These are phyloP conservation scores for Beta vulgaris DNA, from an alignment of 148 eudicot species.

Conservation along the genomic window DNA sequence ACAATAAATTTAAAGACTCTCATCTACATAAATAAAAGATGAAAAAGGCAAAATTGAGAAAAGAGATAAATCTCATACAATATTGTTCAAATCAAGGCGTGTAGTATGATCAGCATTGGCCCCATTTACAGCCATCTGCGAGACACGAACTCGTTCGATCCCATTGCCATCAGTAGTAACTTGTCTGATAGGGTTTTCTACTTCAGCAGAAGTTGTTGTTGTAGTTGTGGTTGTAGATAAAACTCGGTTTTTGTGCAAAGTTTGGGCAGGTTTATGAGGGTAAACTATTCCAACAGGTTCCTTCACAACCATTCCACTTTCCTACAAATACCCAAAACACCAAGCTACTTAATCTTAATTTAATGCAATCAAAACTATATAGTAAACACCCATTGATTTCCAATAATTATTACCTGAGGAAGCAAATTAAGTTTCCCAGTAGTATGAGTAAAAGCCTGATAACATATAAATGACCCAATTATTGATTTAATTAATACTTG, in stretches of 20 bases:
- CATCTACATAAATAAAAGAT: background rate
- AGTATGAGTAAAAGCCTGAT: constrained; percentile 50
- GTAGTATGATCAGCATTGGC: background rate
- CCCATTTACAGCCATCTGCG: background rate
- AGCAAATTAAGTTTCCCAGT: constrained; percentile 51
- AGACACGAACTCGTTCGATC: constrained; percentile 1
- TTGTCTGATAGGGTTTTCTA: constrained; percentile 48
- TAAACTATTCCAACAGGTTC: constrained; percentile 57
- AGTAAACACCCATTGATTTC: too few relatives aligned
- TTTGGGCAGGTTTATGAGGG: constrained; percentile 36
- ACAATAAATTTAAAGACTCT: background rate
- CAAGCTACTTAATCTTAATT: too few relatives aligned
- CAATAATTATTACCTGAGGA: constrained; percentile 70
- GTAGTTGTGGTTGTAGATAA: constrained; percentile 29
- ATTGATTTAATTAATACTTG: too few relatives aligned
- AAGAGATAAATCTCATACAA: background rate
- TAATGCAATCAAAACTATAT: too few relatives aligned
- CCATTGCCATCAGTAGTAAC: constrained; percentile 40
- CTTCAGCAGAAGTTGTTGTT: constrained; percentile 13
- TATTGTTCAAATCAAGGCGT: background rate
- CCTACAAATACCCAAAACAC: constrained; percentile 35
- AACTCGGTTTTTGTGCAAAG: constrained; percentile 39
- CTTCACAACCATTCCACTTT: constrained; percentile 41
- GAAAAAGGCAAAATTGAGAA: background rate
- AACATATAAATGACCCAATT: background rate